phyloP scores from a whole-genome alignment of 2,329 filamentous ascomycete genomes.

The Corniculantispora saksenae region DNA sequence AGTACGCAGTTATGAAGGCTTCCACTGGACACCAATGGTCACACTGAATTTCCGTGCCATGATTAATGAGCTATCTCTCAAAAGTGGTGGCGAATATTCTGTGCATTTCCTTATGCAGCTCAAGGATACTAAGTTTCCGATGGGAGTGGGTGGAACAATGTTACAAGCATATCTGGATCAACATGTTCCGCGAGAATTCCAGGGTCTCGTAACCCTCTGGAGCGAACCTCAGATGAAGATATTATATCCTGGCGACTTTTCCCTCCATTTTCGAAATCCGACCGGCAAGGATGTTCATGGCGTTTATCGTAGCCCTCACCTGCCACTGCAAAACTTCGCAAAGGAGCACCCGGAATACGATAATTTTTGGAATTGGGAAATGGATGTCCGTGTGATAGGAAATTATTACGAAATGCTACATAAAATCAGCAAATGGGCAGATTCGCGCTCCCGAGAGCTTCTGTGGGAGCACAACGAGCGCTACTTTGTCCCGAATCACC shows the following conservation, averaged over 20 bases:
- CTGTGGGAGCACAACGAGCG: constrained; percentile 76
- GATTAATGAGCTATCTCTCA: constrained; percentile 73
- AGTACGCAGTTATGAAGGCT: constrained; percentile 78
- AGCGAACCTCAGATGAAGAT: constrained; percentile 81
- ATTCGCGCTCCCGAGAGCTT: constrained; percentile 65
- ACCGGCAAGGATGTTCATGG: constrained; percentile 62
- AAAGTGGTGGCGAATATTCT: constrained; percentile 78
- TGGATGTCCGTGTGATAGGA: constrained; percentile 66
- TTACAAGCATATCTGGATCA: constrained; percentile 69
- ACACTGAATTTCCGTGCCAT: constrained; percentile 80
- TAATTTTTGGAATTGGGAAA: constrained; percentile 71
- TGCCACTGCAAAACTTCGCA: constrained; percentile 65
- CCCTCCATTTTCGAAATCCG: constrained; percentile 63
- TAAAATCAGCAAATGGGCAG: constrained; percentile 65
- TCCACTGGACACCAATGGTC: constrained; percentile 74
- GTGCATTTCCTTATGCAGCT: constrained; percentile 85
- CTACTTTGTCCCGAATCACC: constrained; percentile 72
- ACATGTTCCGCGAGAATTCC: constrained; percentile 72
- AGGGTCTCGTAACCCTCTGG: constrained; percentile 79
- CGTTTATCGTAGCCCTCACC: constrained; percentile 66
- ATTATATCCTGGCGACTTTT: constrained; percentile 70
- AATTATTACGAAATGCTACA: constrained; percentile 74
- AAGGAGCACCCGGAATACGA: constrained; percentile 64
- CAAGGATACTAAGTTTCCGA: constrained; percentile 73
- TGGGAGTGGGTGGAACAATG: constrained; percentile 74